Percentiles rank a stretch among this genome's conserved stretches.
Evolutionary conservation across 2,329 filamentous ascomycete species (phyloP).

Genomic region (Coccinonectria pachysandricola): DNA sequence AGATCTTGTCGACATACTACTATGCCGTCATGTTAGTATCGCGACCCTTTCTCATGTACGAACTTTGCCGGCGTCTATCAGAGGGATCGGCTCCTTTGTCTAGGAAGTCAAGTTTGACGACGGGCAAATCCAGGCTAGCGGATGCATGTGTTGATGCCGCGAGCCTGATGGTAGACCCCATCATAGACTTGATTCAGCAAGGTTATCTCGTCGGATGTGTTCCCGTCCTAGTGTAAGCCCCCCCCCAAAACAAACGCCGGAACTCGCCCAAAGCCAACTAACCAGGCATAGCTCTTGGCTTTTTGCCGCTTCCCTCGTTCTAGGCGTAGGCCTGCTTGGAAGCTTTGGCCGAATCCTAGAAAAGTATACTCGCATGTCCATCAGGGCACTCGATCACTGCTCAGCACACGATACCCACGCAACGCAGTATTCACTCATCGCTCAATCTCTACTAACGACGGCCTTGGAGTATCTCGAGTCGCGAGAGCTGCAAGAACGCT

Average conservation of each 20-base stretch:
- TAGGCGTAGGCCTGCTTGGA: conserved; percentile 40
- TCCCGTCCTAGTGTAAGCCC: conserved; percentile 39
- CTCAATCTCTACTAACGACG: conserved; percentile 36
- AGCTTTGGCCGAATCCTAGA: conserved; percentile 43
- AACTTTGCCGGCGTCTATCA: conserved; percentile 35
- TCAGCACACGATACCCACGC: conserved; percentile 40
- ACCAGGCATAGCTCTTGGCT: conserved; percentile 35
- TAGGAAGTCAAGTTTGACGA: conserved; percentile 17
- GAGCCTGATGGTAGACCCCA: conserved; percentile 40
- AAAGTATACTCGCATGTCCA: conserved; percentile 37
- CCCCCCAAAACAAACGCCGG: neutral
- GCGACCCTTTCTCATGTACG: conserved; percentile 46
- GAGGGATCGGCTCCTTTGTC: conserved; percentile 17
- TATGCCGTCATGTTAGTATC: conserved; percentile 49
- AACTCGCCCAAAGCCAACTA: neutral
- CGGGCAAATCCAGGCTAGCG: conserved; percentile 39
- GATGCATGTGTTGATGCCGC: conserved; percentile 47
- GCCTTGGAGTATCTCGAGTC: conserved; percentile 38
- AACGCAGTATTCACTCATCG: conserved; percentile 42
- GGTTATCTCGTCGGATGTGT: conserved; percentile 33
- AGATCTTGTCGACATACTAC: conserved; percentile 43
- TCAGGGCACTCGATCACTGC: conserved; percentile 38
- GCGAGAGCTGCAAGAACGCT: conserved; percentile 35
- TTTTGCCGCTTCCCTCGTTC: conserved; percentile 41
- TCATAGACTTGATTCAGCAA: conserved; percentile 33